A percentile compares a stretch with the other conserved stretches of the same genome.
Evolutionary conservation across 768 basidiomycete species (phyloP).

Genomic region (Lactarius vividus): DNA sequence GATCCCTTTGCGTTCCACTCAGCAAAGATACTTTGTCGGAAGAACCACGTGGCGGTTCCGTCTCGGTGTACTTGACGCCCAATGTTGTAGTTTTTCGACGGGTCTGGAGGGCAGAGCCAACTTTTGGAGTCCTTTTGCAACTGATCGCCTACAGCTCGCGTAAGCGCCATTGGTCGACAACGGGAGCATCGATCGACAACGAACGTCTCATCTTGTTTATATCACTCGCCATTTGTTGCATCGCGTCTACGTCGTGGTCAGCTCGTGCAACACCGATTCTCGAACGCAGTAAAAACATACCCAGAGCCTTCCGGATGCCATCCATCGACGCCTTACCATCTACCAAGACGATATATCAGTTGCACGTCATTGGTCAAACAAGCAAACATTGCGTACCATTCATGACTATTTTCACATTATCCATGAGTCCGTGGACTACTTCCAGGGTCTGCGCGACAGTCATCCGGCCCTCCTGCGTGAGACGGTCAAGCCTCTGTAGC

Average conservation of each 20-base stretch:
- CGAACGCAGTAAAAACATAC: not conserved
- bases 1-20: not conserved
- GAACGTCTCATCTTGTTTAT: not conserved
- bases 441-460: conserved; percentile 3
- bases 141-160: not conserved
- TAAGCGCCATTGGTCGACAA: not conserved
- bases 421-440: conserved; percentile 3
- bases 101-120: conserved; percentile 18
- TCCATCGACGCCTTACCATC: not conserved
- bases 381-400: not conserved
- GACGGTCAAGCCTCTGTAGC: not conserved
- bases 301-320: not conserved
- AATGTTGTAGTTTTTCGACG: conserved; percentile 8
- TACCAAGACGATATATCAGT: not conserved
- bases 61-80: not conserved
- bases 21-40: not conserved
- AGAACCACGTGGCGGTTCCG: conserved; percentile 1
- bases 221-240: not conserved
- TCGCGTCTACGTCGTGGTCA: not conserved
- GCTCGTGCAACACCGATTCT: not conserved
- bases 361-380: not conserved
- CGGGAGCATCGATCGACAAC: not conserved
- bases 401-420: conserved; percentile 1
- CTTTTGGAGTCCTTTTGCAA: not conserved
- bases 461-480: not conserved